These are phyloP conservation scores for Ganoderma sinense DNA, from an alignment of 1,284 basidiomycete genomes.

Conservation along the genomic window DNA sequence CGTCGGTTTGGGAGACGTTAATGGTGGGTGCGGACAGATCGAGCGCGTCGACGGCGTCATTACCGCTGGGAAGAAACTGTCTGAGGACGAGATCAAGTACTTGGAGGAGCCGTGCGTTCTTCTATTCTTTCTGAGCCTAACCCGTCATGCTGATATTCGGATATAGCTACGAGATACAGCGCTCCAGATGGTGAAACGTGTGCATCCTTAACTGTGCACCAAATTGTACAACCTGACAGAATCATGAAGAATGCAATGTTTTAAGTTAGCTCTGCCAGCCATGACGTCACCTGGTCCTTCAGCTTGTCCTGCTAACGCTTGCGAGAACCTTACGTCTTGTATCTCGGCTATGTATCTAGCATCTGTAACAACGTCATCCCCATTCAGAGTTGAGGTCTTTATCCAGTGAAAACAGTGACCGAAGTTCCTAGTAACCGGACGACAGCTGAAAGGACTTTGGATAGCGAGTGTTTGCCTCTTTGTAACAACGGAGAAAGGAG, in stretches of 20 bases:
- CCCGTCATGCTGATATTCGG: background rate
- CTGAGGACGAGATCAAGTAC: constrained; percentile 32
- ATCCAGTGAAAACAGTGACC: too few species aligned
- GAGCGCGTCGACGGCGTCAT: constrained; percentile 24
- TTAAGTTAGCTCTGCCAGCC: too few species aligned
- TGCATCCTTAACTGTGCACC: background rate
- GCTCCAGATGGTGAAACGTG: background rate
- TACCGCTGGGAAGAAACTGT: constrained; percentile 24
- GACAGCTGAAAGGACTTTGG: background rate
- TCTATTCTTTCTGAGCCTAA: background rate
- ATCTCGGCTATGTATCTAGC: too few species aligned
- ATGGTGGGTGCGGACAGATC: background rate
- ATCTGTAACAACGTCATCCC: background rate
- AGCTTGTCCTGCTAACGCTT: too few species aligned
- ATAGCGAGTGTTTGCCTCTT: background rate
- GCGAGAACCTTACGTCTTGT: too few species aligned
- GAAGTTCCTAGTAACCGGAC: too few species aligned
- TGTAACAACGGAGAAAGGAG: background rate
- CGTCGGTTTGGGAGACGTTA: background rate
- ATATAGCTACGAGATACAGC: constrained; percentile 13
- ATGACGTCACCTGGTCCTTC: too few species aligned
- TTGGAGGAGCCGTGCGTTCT: constrained; percentile 33
- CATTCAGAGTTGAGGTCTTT: background rate
- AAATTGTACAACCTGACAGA: background rate
- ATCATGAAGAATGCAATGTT: background rate